These are phyloP conservation scores for Debaryomycetaceae sp. DNA, from an alignment of 1,139 yeast genomes.

Conservation along the genomic window DNA sequence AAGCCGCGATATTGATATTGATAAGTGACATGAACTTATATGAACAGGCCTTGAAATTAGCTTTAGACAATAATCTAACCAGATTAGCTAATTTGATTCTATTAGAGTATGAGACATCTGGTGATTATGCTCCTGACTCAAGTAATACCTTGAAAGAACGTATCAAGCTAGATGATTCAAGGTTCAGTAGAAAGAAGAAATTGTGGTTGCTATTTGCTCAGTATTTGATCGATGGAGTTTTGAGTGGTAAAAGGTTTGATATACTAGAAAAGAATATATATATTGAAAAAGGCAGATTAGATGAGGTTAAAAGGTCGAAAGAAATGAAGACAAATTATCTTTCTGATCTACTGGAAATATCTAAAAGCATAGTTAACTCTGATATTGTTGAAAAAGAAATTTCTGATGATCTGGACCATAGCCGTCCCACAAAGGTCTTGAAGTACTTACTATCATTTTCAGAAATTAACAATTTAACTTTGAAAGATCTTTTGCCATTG, in stretches of 20 bases:
- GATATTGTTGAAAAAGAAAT: neutral
- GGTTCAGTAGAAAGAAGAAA: slow-evolving; percentile 53
- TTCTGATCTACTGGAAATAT: slow-evolving; percentile 1
- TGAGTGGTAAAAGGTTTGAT: slow-evolving; percentile 22
- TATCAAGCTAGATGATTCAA: slow-evolving; percentile 32
- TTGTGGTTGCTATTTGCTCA: slow-evolving; percentile 73
- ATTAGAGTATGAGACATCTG: slow-evolving; percentile 19
- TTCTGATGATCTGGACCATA: slow-evolving; percentile 1
- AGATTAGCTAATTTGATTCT: slow-evolving; percentile 51
- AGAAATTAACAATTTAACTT: slow-evolving; percentile 38
- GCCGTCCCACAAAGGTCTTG: slow-evolving; percentile 18
- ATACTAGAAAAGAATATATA: slow-evolving; percentile 12
- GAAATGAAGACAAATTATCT: slow-evolving; percentile 2
- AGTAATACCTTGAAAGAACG: slow-evolving; percentile 17
- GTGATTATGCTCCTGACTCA: slow-evolving; percentile 9
- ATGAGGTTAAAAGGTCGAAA: neutral
- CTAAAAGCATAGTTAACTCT: neutral
- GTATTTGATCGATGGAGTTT: slow-evolving; percentile 47
- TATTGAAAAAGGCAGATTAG: slow-evolving; percentile 1
- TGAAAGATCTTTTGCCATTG: slow-evolving; percentile 79
- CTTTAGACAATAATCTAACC: slow-evolving; percentile 59
- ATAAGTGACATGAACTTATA: slow-evolving; percentile 61
- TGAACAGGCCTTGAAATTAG: slow-evolving; percentile 79
- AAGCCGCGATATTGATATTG: slow-evolving; percentile 69
- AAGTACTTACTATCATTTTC: slow-evolving; percentile 26